phyloP scores from a whole-genome alignment of 2,329 filamentous ascomycete genomes.

The Chlorencoelia australis region DNA sequence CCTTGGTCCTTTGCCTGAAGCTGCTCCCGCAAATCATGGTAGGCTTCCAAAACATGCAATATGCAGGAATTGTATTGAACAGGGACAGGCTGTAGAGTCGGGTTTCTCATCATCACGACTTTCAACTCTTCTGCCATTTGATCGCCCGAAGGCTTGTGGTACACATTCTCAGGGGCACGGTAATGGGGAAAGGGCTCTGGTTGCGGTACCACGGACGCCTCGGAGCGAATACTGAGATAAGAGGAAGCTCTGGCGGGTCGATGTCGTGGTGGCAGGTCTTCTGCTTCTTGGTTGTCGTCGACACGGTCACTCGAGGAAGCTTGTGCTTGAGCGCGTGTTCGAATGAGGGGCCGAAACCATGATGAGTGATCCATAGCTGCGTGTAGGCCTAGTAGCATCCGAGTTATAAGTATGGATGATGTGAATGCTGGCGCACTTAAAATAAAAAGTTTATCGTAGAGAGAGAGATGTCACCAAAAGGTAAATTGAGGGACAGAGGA shows the following conservation, averaged over 20 bases:
- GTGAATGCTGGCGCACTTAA: too few species aligned
- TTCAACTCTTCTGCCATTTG: constrained; percentile 26
- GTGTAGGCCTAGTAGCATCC: too few species aligned
- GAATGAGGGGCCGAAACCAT: constrained; percentile 23
- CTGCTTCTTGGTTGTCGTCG: constrained; percentile 13
- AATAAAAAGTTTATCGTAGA: too few species aligned
- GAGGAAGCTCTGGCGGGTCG: constrained; percentile 21
- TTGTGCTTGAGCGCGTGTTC: constrained; percentile 13
- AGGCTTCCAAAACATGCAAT: constrained; percentile 25
- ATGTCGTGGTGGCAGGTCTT: constrained; percentile 12
- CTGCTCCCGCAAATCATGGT: constrained; percentile 17
- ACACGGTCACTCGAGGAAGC: constrained; percentile 3
- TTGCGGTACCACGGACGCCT: constrained; percentile 7
- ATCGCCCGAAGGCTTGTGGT: constrained; percentile 23
- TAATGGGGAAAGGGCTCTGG: constrained; percentile 15
- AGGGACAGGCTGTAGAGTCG: constrained; percentile 17
- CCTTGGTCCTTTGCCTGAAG: constrained; percentile 15
- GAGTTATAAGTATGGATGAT: too few species aligned
- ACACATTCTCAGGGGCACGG: constrained; percentile 17
- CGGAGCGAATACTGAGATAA: constrained; percentile 15
- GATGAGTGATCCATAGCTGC: too few species aligned
- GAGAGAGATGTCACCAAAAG: too few species aligned
- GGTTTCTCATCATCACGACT: constrained; percentile 26
- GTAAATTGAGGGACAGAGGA: too few species aligned
- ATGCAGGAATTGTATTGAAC: constrained; percentile 25